Evolutionary conservation across 139 green algal species (phyloP), one percentile per base, ranked within the genome.

Genomic region (Marvania coccoides): DNA sequence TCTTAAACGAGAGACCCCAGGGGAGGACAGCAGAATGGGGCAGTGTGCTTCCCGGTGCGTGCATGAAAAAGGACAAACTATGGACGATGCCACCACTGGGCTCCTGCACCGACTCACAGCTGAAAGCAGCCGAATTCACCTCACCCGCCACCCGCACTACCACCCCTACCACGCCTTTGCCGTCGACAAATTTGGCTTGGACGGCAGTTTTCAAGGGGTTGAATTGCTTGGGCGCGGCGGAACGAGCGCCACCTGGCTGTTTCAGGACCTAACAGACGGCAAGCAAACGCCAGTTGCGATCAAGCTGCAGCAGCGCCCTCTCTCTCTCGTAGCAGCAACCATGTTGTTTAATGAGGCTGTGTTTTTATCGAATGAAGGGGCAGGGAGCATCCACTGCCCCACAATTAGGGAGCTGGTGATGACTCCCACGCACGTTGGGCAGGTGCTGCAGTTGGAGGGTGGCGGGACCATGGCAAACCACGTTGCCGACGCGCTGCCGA

Each of bases 361-460:
- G 78, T 85, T 95, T 6, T 81, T 88, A 24, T 85, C 85, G 0
- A 46, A 79, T 47, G 69, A 89, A 37, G 78, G 80, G 5, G 82
- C 87, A 62, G 81, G 83, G 12, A 78, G 85, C 45, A 29, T 87
- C 4, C 87, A 88, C 61, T 77, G 89, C 12, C 79, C 90, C 24
- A 70, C 67, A 45, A 62, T 74, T 2, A 57, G 76, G 57, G 85
- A 90, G 68, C 70, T 85, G 14, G 63, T 94, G 19, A 75, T 94
- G 4, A 91, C 85, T 1, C 59, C 75, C 6, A 75, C 62, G 2
- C 83, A 93, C 78, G 65, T 95, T 14, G 83, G 74, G 1, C 56
- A 91, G 15, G 81, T 90, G 6, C 86, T 95, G 78, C 87, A 95
- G 73, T 93, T 85, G 57, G 82, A 83, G 14, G 42, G 68, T 6